Base-by-base conservation (phyloP, 495 filamentous ascomycete genomes). In the Penicillium riverlandense region DNA sequence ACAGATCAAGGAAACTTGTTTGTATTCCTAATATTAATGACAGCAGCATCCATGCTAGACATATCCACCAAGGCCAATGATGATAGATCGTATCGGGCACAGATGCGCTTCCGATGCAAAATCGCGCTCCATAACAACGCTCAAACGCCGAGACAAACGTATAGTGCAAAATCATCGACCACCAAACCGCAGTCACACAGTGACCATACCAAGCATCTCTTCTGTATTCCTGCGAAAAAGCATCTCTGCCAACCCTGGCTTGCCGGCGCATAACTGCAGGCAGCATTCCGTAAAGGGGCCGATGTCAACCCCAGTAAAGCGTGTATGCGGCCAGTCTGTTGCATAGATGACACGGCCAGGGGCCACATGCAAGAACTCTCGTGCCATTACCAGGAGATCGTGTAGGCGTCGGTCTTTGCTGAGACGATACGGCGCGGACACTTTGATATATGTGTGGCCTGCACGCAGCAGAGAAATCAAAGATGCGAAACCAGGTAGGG, bases 261-360 rank as follows among this genome's bases (percentile, higher is more conserved):
- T 57, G 1, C 55, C 43, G 4, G 52, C 56, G 48, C 74, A 75
- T 43, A 69, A 53, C 12, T 63, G 59, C 45, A 76, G 49, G 43
- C 66, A 65, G 41, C 58, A 51, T 32, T 74, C 60, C 7, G 69
- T 65, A 43, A 70, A 76, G 4, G 64, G 66, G 16, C 45, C 57
- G 16, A 72, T 68, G 49, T 77, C 62, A 11, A 72, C 43, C 2
- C 63, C 61, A 5, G 66, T 60, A 41, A 67, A 74, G 15, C 72
- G 66, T 10, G 74, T 77, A 52, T 76, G 71, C 9, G 74, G 74
- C 74, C 74, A 77, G 54, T 77, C 74, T 2, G 67, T 74, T 1
- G 70, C 74, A 47, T 68, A 77, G 8, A 77, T 59, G n/a, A 70
- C 56, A 22, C 62, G 53, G 35, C 62, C 41, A 38, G 61, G 61